A percentile compares a stretch with the other conserved stretches of the same genome.
Evolutionary conservation across 768 basidiomycete genomes (phyloP).

Genomic region (Trametes gibbosa): DNA sequence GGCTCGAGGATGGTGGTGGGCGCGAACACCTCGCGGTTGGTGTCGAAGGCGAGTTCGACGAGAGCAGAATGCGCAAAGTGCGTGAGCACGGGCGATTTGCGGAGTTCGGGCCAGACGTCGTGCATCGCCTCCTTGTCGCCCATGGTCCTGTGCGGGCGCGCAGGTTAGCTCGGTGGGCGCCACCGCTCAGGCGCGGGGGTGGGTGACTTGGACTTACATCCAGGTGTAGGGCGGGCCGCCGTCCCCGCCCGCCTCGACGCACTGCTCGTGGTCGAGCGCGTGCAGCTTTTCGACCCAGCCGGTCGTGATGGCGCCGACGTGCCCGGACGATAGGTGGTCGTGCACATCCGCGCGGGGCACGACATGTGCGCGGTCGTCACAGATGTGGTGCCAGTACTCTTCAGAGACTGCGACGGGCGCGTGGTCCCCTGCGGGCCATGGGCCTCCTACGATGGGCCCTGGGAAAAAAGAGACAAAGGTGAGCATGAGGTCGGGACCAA

Average conservation of each 20-base stretch:
- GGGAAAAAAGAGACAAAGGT: too few species aligned
- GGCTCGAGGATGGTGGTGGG: neutral
- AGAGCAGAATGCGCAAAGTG: conserved; percentile 53
- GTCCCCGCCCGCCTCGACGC: neutral
- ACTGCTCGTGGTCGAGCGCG: neutral
- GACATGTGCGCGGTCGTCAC: neutral
- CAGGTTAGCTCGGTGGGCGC: neutral
- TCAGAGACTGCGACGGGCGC: neutral
- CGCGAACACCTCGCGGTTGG: conserved; percentile 17
- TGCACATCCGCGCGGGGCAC: neutral
- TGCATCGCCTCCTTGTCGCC: conserved; percentile 18
- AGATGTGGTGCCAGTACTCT: neutral
- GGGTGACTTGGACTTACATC: neutral
- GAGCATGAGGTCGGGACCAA: neutral
- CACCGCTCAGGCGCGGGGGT: neutral
- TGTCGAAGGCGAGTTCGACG: conserved; percentile 39
- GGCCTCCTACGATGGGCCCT: neutral
- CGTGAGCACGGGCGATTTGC: conserved; percentile 45
- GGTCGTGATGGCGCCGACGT: neutral
- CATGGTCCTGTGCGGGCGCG: conserved; percentile 11
- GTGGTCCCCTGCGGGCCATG: neutral
- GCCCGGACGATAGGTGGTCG: neutral
- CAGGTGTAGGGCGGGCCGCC: neutral
- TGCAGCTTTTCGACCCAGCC: neutral
- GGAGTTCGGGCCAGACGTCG: conserved; percentile 40